Evolutionary conservation across 2,329 filamentous ascomycete species (phyloP), one percentile per base, ranked within the genome.

Genomic region (Phaeosphaeriaceae sp.): DNA sequence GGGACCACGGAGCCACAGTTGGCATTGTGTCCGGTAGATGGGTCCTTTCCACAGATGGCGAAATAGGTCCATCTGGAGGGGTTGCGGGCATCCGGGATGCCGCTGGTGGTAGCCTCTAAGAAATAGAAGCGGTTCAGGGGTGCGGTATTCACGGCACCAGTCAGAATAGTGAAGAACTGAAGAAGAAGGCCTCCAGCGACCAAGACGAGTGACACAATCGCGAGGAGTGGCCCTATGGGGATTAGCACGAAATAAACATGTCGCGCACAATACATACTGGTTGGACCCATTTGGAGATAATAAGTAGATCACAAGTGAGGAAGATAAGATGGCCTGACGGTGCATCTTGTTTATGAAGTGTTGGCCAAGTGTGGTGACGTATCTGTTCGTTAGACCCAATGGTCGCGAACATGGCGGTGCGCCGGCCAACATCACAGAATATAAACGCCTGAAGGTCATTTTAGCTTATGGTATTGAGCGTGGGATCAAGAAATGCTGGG

Each of bases 1-100:
- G 86, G 88, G 15, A 84, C 81, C 2, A 83, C 73, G 1, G 66
- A 66, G 52, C 85, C 82, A 75, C 91, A 97, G 74, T 88, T 72
- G 43, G 70, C 76, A 42, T 78, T 79, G 69, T 86, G 72, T 23
- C 80, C 79, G 38, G 76, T 73, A 29, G 53, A 83, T 1, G 61
- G 54, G 54, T 76, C 77, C 23, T 78, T 78, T 43, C 86, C 84
- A 76, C 92, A 96, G 54, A 95, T 79, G 72, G 89, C 87, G 80
- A 95, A 94, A 76, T 88, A 96, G 29, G 92, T 95, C 93, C 93
- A 97, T 76, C 93, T 87, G 11, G 90, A 87, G 15, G 78, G 77
- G 54, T 79, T 78, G 36, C 73, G 71, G 1, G 82, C 63, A 42
- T 79, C 55, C 43, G 87, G 83, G 11, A 90, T 87, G 67, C 81